These are phyloP conservation scores for Penicillium riverlandense DNA, from an alignment of 495 filamentous ascomycete species.

Conservation along the genomic window DNA sequence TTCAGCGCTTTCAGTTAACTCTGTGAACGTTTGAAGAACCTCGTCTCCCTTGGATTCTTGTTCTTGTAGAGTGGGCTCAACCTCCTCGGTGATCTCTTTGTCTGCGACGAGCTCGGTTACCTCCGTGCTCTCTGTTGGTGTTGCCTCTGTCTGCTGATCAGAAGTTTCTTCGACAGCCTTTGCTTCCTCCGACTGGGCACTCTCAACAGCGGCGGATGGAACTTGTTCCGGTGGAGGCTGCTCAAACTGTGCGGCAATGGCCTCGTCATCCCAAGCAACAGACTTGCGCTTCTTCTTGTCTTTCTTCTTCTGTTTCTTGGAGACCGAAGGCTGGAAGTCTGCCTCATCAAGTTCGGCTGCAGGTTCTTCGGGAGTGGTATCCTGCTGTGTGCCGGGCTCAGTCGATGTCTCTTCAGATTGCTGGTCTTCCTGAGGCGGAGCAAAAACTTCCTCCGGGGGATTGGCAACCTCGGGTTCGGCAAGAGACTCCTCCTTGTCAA, in stretches of 20 bases:
- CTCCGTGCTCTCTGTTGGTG: neutral
- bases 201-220: neutral
- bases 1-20: neutral
- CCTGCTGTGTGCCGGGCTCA: conserved; percentile 1
- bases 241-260: conserved; percentile 3
- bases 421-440: neutral
- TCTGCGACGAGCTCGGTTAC: neutral
- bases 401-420: neutral
- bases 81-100: neutral
- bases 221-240: conserved; percentile 8
- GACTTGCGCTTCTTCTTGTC: conserved; percentile 25
- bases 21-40: neutral
- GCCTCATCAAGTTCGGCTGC: conserved; percentile 1
- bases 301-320: conserved; percentile 40
- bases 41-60: too few relatives aligned
- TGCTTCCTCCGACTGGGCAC: neutral
- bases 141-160: neutral
- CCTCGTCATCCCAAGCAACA: conserved; percentile 8
- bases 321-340: conserved; percentile 7
- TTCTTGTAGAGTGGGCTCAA: too few relatives aligned
- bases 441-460: neutral
- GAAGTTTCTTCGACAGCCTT: neutral
- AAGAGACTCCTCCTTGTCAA: neutral
- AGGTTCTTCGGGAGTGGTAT: neutral
- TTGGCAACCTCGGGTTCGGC: neutral